A percentile compares a stretch with the other conserved stretches of the same genome.
phyloP scores from a whole-genome alignment of 179 eudicot genomes.

The Nepenthes alata region DNA sequence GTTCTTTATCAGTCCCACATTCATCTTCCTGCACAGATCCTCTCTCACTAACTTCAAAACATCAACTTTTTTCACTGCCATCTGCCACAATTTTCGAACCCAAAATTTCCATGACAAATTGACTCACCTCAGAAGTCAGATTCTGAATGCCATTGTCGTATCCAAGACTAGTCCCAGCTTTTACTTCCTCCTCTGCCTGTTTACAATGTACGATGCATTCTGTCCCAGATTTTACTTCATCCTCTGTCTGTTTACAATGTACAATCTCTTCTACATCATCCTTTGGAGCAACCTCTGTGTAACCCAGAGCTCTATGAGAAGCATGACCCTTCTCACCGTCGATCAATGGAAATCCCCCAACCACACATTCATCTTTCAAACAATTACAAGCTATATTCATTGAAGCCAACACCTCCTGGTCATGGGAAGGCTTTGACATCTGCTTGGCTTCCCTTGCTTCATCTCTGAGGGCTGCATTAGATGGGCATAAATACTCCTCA shows the following conservation, averaged over 20 bases:
- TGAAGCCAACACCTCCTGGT: slow-evolving; percentile 12
- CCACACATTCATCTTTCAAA: slow-evolving; percentile 20
- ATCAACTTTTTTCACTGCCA: slow-evolving; percentile 17
- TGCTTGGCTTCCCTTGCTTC: slow-evolving; percentile 5
- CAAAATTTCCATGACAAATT: slow-evolving; percentile 24
- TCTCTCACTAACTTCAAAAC: slow-evolving; percentile 29
- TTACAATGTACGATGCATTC: slow-evolving; percentile 8
- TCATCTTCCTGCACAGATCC: slow-evolving; percentile 38
- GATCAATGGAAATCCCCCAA: not conserved
- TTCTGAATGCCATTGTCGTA: slow-evolving; percentile 14
- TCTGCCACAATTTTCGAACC: slow-evolving; percentile 20
- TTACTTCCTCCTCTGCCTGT: slow-evolving; percentile 1
- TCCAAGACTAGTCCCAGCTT: slow-evolving; percentile 9
- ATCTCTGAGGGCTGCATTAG: slow-evolving; percentile 6
- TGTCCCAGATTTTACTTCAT: not conserved
- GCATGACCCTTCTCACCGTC: slow-evolving; percentile 15
- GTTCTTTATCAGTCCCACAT: slow-evolving; percentile 15
- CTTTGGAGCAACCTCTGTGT: slow-evolving; percentile 17
- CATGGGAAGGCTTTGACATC: slow-evolving; percentile 5
- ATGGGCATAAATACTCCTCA: slow-evolving; percentile 10
- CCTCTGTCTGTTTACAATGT: slow-evolving; percentile 8
- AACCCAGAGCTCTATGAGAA: slow-evolving; percentile 21
- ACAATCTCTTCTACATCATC: slow-evolving; percentile 18
- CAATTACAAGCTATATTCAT: slow-evolving; percentile 17
- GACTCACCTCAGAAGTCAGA: slow-evolving; percentile 32